Conservation (phyloP, 1,139 yeast genomes). For the Protomyces inouyei region DNA sequence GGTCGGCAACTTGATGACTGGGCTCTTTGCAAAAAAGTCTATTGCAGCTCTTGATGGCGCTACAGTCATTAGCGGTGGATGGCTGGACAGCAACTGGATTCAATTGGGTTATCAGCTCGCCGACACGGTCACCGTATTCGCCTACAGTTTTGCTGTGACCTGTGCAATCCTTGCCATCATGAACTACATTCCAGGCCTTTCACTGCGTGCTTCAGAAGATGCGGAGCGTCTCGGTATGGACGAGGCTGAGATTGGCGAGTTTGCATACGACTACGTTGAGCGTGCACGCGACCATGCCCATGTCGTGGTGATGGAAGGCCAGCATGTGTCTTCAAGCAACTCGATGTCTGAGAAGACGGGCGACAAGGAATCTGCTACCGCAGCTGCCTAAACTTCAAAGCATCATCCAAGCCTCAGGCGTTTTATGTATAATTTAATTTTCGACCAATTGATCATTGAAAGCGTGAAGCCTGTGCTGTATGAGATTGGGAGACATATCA, state of each 20-base stretch:
- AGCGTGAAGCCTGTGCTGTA: too few species aligned
- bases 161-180: conserved; percentile 61
- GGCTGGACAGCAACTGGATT: conserved; percentile 84
- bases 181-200: conserved; percentile 73
- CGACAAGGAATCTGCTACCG: too few species aligned
- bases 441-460: too few species aligned
- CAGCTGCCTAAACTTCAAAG: too few species aligned
- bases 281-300: conserved; percentile 64
- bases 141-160: conserved; percentile 78
- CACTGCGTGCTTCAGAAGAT: conserved; percentile 79
- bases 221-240: conserved; percentile 90
- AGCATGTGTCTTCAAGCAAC: background rate
- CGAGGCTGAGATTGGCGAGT: conserved; percentile 91
- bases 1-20: conserved; percentile 76
- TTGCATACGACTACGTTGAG: conserved; percentile 96
- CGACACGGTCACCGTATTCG: conserved; percentile 65
- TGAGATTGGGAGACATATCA: too few species aligned
- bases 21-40: conserved; percentile 90
- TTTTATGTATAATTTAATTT: too few species aligned
- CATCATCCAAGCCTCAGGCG: too few species aligned
- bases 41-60: conserved; percentile 66
- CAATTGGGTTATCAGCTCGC: conserved; percentile 95
- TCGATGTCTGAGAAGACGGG: too few species aligned
- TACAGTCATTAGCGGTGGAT: conserved; percentile 72
- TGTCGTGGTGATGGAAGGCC: background rate